Base-by-base conservation (phyloP, 257 asterid species). In the Solanum pinnatisectum region DNA sequence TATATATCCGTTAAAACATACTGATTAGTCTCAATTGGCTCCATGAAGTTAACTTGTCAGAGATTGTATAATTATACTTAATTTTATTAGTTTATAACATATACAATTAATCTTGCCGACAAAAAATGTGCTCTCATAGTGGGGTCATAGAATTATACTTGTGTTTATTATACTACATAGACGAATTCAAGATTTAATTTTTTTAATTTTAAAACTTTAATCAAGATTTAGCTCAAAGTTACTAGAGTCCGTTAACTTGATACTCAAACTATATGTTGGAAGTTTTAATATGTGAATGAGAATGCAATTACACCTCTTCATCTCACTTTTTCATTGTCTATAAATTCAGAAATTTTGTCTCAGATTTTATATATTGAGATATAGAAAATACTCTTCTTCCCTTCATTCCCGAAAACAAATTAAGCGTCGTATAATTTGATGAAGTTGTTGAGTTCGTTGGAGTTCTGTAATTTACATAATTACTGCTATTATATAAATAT, bases 401-500 rank as follows among this genome's bases (percentile, higher is more conserved):
- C 4, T 56, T 56, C 12, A 56, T 56, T 56, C 10, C 1, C 1
- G 2, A 56, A 56, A 56, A 18, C 0, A 56, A 56, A 56, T 56
- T 56, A 56, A 56, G n/a, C 4, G 1, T 56, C 5, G 0, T 56
- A 3, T 7, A 1, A 56, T 20, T 0, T 3, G 2, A 56, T 0
- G 1, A 12, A 56, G 1, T 20, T 20, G 5, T 56, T 56, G 25
- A 56, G 12, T 56, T 56, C 4, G 2, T 0, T 56, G 9, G 0
- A 56, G 1, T 56, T 56, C 10, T 56, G 1, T 56, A 56, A 56
- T 7, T 56, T 56, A 56, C 25, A 49, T 40, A 9, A 40, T 5
- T 5, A 0, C 22, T 49, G 0, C 1, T 49, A 15, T 49, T 14
- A 15, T 15, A 49, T 15, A 15, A 5, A 1, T 1, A 15, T 15